phyloP scores from a whole-genome alignment of 805 yeast species.

The Saccharomycopsis lassenensis region DNA sequence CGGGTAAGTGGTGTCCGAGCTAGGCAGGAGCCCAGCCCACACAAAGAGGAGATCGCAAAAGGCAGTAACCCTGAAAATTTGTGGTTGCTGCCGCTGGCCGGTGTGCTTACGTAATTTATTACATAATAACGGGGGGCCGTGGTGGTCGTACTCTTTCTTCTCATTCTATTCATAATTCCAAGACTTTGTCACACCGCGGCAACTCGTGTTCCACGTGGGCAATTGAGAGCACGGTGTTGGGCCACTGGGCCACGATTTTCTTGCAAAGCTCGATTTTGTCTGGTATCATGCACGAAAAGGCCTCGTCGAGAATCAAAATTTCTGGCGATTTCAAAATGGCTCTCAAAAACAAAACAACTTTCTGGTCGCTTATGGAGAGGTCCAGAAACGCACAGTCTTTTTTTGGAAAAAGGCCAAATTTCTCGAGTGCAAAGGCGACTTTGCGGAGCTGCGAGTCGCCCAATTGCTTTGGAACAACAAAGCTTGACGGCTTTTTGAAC shows the following conservation, averaged over 20 bases:
- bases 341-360: slow-evolving; percentile 62
- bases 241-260: slow-evolving; percentile 38
- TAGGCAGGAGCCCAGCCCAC: too few species aligned
- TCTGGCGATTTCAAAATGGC: slow-evolving; percentile 71
- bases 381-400: slow-evolving; percentile 38
- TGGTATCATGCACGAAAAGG: slow-evolving; percentile 82
- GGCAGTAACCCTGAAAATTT: too few species aligned
- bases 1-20: too few species aligned
- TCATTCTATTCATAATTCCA: too few species aligned
- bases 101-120: too few species aligned
- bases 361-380: slow-evolving; percentile 63
- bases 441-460: slow-evolving; percentile 26
- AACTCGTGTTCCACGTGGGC: slow-evolving; percentile 81
- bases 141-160: too few species aligned
- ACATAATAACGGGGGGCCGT: too few species aligned
- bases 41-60: too few species aligned
- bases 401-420: slow-evolving; percentile 26
- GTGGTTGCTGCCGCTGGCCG: too few species aligned
- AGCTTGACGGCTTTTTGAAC: slow-evolving; percentile 18
- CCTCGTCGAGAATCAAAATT: slow-evolving; percentile 79
- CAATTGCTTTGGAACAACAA: slow-evolving; percentile 22
- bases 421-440: slow-evolving; percentile 35
- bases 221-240: slow-evolving; percentile 65
- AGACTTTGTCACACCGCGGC: slow-evolving; percentile 51
- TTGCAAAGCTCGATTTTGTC: slow-evolving; percentile 46